Evolutionary conservation across 2,329 filamentous ascomycete genomes (phyloP).

Genomic region (Aspergillus versicolor): DNA sequence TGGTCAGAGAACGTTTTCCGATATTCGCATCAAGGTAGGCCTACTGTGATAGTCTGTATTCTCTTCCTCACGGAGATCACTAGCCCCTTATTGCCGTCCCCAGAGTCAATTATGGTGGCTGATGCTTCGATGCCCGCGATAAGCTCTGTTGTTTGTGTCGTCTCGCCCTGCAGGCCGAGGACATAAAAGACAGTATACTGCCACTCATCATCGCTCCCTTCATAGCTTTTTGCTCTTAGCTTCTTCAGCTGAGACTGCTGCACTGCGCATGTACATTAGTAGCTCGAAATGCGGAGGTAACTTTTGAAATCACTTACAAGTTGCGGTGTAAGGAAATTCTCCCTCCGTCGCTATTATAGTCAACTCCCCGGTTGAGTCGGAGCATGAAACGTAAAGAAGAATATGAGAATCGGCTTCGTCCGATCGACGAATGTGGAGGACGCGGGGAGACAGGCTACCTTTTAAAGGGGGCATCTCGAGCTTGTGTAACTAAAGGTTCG

Average conservation of each 20-base stretch:
- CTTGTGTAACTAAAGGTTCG: background rate
- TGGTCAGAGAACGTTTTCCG: slow-evolving; percentile 15
- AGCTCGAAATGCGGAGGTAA: background rate
- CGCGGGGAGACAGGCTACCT: slow-evolving; percentile 25
- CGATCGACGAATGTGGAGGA: slow-evolving; percentile 53
- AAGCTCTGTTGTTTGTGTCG: slow-evolving; percentile 17
- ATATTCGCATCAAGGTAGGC: slow-evolving; percentile 18
- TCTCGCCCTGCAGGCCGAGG: slow-evolving; percentile 30
- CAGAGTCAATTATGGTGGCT: slow-evolving; percentile 26
- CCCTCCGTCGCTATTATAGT: slow-evolving; percentile 59
- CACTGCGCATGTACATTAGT: slow-evolving; percentile 31
- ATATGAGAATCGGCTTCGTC: slow-evolving; percentile 43
- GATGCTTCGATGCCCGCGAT: slow-evolving; percentile 32
- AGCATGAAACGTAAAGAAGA: slow-evolving; percentile 50
- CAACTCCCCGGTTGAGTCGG: slow-evolving; percentile 46
- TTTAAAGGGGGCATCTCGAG: slow-evolving; percentile 12
- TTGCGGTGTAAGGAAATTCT: slow-evolving; percentile 52
- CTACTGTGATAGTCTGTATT: slow-evolving; percentile 51
- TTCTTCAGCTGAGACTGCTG: slow-evolving; percentile 35
- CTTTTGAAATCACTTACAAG: slow-evolving; percentile 34
- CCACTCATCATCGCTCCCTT: slow-evolving; percentile 46
- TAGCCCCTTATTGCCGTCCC: slow-evolving; percentile 34
- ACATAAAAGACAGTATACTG: slow-evolving; percentile 34
- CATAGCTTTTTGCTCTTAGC: slow-evolving; percentile 44
- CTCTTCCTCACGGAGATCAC: slow-evolving; percentile 43